A percentile compares a stretch with the other conserved stretches of the same genome.
phyloP scores from a whole-genome alignment of 2,329 filamentous ascomycete genomes.

The Ceratocystis alfenasii region DNA sequence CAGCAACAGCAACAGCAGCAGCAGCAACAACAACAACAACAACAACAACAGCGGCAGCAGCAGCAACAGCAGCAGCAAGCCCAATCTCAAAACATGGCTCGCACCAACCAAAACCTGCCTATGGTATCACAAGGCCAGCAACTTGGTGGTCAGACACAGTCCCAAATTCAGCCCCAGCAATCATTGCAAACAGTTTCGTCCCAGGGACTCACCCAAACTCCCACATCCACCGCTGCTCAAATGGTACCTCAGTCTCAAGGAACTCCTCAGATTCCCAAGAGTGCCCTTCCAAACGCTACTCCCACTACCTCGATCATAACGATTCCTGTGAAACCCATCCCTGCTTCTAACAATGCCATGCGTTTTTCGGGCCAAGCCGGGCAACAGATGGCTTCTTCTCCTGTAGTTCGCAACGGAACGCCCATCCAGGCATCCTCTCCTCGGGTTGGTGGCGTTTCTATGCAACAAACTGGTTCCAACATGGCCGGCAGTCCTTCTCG shows the following conservation, averaged over 20 bases:
- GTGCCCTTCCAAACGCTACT: slow-evolving; percentile 19
- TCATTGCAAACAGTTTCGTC: not conserved
- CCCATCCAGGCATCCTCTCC: slow-evolving; percentile 55
- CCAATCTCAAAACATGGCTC: slow-evolving; percentile 25
- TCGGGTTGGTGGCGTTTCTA: slow-evolving; percentile 48
- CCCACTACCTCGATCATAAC: slow-evolving; percentile 21
- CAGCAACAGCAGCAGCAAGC: slow-evolving; percentile 31
- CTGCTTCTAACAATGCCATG: slow-evolving; percentile 23
- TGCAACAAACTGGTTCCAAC: slow-evolving; percentile 54
- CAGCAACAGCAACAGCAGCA: slow-evolving; percentile 23
- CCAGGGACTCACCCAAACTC: slow-evolving; percentile 26
- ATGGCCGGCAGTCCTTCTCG: slow-evolving; percentile 57
- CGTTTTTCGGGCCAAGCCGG: slow-evolving; percentile 47
- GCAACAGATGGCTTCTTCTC: slow-evolving; percentile 48
- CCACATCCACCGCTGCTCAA: slow-evolving; percentile 5
- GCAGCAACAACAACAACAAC: slow-evolving; percentile 29
- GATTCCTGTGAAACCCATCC: slow-evolving; percentile 30
- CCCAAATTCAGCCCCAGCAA: slow-evolving; percentile 28
- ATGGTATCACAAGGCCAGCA: slow-evolving; percentile 28
- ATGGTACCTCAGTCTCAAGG: slow-evolving; percentile 14
- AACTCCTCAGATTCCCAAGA: slow-evolving; percentile 20
- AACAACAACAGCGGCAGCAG: slow-evolving; percentile 1
- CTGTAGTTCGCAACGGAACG: slow-evolving; percentile 50
- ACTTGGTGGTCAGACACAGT: slow-evolving; percentile 25
- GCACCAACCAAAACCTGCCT: slow-evolving; percentile 30